phyloP scores from a whole-genome alignment of 2,329 filamentous ascomycete genomes.

The Lecanosticta acicola region DNA sequence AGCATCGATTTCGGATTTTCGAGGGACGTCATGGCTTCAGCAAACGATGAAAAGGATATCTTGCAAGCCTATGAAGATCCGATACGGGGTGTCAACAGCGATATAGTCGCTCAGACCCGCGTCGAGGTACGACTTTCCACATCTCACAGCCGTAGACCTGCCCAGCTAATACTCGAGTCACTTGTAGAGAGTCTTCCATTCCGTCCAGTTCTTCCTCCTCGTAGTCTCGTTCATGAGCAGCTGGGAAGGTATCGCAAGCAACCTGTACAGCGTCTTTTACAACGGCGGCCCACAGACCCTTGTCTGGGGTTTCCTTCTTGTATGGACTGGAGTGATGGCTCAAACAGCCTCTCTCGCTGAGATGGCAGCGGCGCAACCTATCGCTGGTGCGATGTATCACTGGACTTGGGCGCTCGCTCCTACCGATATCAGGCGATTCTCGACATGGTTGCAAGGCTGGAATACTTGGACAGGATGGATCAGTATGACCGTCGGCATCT shows the following conservation, averaged over 20 bases:
- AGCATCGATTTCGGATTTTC: too few species aligned
- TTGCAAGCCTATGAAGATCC: too few species aligned
- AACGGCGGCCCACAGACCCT: conserved; percentile 24
- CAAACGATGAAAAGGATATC: too few species aligned
- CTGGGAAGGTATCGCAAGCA: conserved; percentile 25
- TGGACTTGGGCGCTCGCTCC: conserved; percentile 24
- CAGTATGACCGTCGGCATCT: conserved; percentile 16
- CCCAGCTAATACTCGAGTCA: background rate
- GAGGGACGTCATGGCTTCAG: too few species aligned
- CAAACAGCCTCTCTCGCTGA: conserved; percentile 24
- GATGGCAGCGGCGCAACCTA: conserved; percentile 25
- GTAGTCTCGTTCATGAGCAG: conserved; percentile 23
- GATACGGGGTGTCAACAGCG: conserved; percentile 1
- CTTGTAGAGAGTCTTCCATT: conserved; percentile 21
- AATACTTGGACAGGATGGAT: conserved; percentile 41
- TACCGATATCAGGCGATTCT: conserved; percentile 18
- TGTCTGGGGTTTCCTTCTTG: conserved; percentile 24
- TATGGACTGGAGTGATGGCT: conserved; percentile 19
- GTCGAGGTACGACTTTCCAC: conserved; percentile 5
- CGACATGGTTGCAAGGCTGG: conserved; percentile 34
- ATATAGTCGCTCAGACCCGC: conserved; percentile 12
- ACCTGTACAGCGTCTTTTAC: conserved; percentile 20
- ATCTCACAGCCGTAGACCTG: background rate
- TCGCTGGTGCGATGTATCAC: conserved; percentile 27
- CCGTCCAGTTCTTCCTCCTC: conserved; percentile 23